Base-by-base conservation (phyloP, 129 eudicot species). In the Scalesia atractyloides region DNA sequence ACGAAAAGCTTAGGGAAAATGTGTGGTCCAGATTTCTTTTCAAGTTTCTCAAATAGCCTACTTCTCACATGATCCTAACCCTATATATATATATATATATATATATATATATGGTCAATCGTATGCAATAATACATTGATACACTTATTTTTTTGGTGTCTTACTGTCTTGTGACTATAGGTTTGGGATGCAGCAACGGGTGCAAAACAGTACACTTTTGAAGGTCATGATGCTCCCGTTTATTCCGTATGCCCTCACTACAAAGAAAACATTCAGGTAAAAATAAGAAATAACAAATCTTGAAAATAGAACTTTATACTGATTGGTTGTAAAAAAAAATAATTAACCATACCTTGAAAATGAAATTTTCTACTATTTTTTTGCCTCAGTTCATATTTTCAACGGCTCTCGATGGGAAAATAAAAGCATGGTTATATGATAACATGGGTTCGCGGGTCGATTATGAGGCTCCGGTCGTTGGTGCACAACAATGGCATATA, bases 201-300 rank as follows among this genome's bases (percentile, higher is more conserved):
- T 56, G 70, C 77, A 26, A 86, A 76, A 73, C 90, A 75, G 48
- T 87, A 77, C 65, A 81, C 90, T 12, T 89, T 86, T 73, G 88
- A 86, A 77, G 96, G 96, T 62, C 96, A 89, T 47, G 85, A 71
- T 14, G 93, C 88, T 5, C 86, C 96, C 1, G 90, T 86, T 62
- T 86, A 77, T 68, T 83, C 88, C 3, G 64, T 88, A 48, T 85
- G 87, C 76, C 82, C 96, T 54, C 88, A 82, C 69, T 70, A 59
- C 52, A 83, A 87, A 68, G 82, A 82, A 77, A 68, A 77, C 68
- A 80, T 87, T 68, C 82, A 74, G 80, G 93, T 87, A 80, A 2
- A 24, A 24, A 7, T 13, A 24, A 9, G 9, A 47, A 19, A 7
- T 13, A 24, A 9, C 14, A 47, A 19, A 20, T 66, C 10, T 49